Conservation (phyloP, 345 rosid species). For the Hibiscus trionum region DNA sequence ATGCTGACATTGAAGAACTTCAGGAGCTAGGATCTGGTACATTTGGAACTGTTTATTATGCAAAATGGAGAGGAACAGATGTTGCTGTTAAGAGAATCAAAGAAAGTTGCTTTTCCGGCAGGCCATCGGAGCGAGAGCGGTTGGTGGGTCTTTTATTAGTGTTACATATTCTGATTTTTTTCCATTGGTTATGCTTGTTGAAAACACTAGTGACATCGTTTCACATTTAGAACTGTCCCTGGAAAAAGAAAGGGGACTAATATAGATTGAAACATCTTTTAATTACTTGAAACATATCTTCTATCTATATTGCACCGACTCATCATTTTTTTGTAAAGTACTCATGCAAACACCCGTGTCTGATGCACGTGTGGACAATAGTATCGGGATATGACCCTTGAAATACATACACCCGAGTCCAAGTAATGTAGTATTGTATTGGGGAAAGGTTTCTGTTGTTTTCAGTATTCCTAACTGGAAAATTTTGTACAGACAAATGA, state of each 20-base stretch:
- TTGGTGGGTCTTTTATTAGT: conserved; percentile 40
- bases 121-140: conserved; percentile 73
- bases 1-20: conserved; percentile 74
- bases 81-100: conserved; percentile 91
- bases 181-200: not conserved
- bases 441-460: not conserved
- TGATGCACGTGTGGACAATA: not conserved
- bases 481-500: conserved; percentile 53
- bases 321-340: not conserved
- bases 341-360: not conserved
- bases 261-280: not conserved
- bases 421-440: not conserved
- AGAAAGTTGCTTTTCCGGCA: conserved; percentile 72
- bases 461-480: not conserved
- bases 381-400: not conserved
- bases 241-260: not conserved
- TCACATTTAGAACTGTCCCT: not conserved
- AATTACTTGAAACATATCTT: conserved; percentile 1
- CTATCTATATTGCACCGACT: not conserved
- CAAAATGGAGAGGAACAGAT: conserved; percentile 96
- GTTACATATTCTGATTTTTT: not conserved
- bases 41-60: conserved; percentile 81
- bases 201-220: not conserved
- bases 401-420: not conserved
- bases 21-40: conserved; percentile 89